These are phyloP conservation scores for Euryodendron excelsum DNA, from an alignment of 148 eudicot genomes.

Conservation along the genomic window DNA sequence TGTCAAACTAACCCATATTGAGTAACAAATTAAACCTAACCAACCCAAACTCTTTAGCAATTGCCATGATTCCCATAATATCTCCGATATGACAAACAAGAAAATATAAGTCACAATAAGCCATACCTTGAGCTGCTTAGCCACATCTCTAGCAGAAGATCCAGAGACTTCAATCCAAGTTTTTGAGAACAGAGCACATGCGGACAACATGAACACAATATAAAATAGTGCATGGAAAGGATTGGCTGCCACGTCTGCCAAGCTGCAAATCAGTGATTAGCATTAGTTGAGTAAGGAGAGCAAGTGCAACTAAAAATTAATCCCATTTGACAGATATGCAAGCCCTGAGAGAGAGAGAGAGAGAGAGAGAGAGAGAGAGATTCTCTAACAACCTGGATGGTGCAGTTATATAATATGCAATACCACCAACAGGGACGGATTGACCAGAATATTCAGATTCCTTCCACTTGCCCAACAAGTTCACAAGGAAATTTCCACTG, in stretches of 20 bases:
- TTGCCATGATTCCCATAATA: no score
- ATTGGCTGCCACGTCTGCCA: slow-evolving; percentile 86
- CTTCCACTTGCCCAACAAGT: slow-evolving; percentile 77
- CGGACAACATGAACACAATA: slow-evolving; percentile 79
- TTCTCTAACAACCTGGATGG: slow-evolving; percentile 58
- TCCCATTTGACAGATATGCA: neutral
- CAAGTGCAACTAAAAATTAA: neutral
- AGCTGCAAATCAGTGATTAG: slow-evolving; percentile 36
- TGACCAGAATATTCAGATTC: slow-evolving; percentile 81
- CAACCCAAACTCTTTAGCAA: no score
- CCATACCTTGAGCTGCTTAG: slow-evolving; percentile 84
- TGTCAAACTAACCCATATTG: no score
- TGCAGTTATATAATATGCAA: slow-evolving; percentile 84
- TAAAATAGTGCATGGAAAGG: slow-evolving; percentile 89
- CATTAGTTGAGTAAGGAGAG: neutral
- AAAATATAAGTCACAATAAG: neutral
- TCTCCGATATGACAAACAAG: no score
- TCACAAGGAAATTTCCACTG: slow-evolving; percentile 71
- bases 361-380: neutral
- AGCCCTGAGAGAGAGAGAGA: neutral
- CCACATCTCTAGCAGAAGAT: slow-evolving; percentile 87
- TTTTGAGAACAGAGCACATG: slow-evolving; percentile 84
- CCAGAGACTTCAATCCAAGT: slow-evolving; percentile 97
- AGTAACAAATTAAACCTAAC: no score
- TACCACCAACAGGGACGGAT: slow-evolving; percentile 88